A percentile compares a stretch with the other conserved stretches of the same genome.
Conservation (phyloP, 306 rosid species). For the Glycine latifolia region DNA sequence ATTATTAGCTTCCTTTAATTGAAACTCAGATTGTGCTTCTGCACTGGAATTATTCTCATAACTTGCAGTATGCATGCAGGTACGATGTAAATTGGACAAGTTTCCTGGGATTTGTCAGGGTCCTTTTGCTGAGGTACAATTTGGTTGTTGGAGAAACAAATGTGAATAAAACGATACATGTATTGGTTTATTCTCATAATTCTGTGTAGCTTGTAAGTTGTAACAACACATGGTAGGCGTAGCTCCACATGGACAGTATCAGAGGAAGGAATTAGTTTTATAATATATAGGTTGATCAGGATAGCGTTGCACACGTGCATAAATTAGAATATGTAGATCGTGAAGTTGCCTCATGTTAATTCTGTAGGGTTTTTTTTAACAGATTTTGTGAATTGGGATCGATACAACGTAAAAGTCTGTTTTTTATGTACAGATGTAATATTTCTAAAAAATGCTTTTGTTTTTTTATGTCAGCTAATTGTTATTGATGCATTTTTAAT, state of each 20-base stretch:
- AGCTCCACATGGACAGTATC: constrained; percentile 40
- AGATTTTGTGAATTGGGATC: constrained; percentile 44
- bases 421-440: constrained; percentile 45
- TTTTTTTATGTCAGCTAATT: background rate
- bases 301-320: constrained; percentile 34
- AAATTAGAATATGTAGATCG: constrained; percentile 42
- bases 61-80: constrained; percentile 50
- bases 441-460: background rate
- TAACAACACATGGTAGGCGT: constrained; percentile 37
- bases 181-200: too few species aligned
- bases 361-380: constrained; percentile 18
- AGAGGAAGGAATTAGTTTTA: constrained; percentile 33
- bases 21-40: constrained; percentile 32
- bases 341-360: constrained; percentile 26
- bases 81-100: constrained; percentile 43
- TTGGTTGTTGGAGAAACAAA: background rate
- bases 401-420: constrained; percentile 11
- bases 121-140: too few species aligned
- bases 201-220: constrained; percentile 23
- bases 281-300: constrained; percentile 36
- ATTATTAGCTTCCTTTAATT: constrained; percentile 23
- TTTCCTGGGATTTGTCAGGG: too few species aligned
- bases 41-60: constrained; percentile 37
- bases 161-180: background rate
- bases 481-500: constrained; percentile 26